Base-by-base conservation (phyloP, 768 basidiomycete species). In the Suillus subalutaceus region DNA sequence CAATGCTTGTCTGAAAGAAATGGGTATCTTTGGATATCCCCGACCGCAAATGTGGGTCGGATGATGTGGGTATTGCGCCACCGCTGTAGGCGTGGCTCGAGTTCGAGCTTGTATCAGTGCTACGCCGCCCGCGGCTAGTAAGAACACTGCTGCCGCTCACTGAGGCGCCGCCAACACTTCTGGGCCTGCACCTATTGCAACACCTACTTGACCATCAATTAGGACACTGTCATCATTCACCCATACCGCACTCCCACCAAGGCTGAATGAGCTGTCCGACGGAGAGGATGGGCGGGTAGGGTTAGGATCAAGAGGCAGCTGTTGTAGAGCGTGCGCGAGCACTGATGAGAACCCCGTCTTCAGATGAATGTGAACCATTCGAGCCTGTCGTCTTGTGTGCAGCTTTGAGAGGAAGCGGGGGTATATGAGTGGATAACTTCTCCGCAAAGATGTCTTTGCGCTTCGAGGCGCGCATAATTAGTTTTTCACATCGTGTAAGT, bases 401-500 rank as follows among this genome's bases (percentile, higher is more conserved):
- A 65, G 82, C 83, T 64, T 71, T 75, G 37, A 69, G 68, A 15
- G 50, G 68, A 23, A 67, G 72, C 37, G 67, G 66, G 30, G 59
- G 55, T 32, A 20, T 65, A 48, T 58, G 60, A 38, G 63, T 69
- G 20, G 82, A 70, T 76, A 94, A 93, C 77, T 92, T 93, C 72
- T 98, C 96, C 23, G 88, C 81, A 74, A 99, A 96, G 53, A 97
- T 84, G 74, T 98, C 96, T 75, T 93, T 95, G 40, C 95, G 86
- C 67, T 99, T 96, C 16, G 92, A 93, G 1, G 88, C 85, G 37
- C 96, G 92, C 85, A 98, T 89, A 65, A 99, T 85, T 63, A 95
- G 80, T 70, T 94, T 94, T 79, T 99, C 97, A 68, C 85, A 81
- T 37, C 93, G 88, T 6, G 89, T 90, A 53, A 99, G 81, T 6